Conservation (phyloP, 106 monocot species). For the Platanthera guangdongensis region DNA sequence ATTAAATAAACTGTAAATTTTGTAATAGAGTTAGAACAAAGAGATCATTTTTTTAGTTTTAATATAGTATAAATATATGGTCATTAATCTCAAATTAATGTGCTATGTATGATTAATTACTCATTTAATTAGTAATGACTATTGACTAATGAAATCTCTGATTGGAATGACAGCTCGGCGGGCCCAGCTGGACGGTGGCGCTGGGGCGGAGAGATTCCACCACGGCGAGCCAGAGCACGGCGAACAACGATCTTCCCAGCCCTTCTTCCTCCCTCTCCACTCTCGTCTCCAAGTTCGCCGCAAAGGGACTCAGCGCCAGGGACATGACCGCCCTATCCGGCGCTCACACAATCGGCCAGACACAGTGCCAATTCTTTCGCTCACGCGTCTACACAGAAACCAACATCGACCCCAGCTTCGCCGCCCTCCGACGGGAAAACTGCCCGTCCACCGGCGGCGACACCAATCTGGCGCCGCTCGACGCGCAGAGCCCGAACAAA, state of each 20-base stretch:
- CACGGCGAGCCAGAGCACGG: slow-evolving; percentile 19
- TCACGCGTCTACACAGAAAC: slow-evolving; percentile 22
- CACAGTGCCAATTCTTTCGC: slow-evolving; percentile 8
- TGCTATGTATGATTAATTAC: too few relatives aligned
- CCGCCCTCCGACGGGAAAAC: not conserved
- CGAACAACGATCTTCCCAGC: slow-evolving; percentile 20
- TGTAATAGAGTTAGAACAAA: not conserved
- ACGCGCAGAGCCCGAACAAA: not conserved
- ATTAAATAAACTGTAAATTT: too few relatives aligned
- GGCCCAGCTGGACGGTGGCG: slow-evolving; percentile 27
- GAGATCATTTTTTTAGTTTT: not conserved
- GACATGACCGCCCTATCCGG: slow-evolving; percentile 47
- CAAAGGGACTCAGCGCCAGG: slow-evolving; percentile 15
- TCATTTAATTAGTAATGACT: too few relatives aligned
- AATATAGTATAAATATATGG: too few relatives aligned
- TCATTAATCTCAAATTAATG: too few relatives aligned
- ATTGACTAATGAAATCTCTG: too few relatives aligned
- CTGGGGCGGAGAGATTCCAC: slow-evolving; percentile 25
- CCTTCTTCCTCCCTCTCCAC: slow-evolving; percentile 14
- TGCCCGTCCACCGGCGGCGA: slow-evolving; percentile 14
- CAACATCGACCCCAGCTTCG: slow-evolving; percentile 22
- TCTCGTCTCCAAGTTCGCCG: slow-evolving; percentile 16
- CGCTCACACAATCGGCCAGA: slow-evolving; percentile 36
- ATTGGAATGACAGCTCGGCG: slow-evolving; percentile 18
- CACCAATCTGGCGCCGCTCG: slow-evolving; percentile 11